Percentiles rank a stretch among this genome's conserved stretches.
Conservation (phyloP, 768 basidiomycete species). For the Auricularia sp. region DNA sequence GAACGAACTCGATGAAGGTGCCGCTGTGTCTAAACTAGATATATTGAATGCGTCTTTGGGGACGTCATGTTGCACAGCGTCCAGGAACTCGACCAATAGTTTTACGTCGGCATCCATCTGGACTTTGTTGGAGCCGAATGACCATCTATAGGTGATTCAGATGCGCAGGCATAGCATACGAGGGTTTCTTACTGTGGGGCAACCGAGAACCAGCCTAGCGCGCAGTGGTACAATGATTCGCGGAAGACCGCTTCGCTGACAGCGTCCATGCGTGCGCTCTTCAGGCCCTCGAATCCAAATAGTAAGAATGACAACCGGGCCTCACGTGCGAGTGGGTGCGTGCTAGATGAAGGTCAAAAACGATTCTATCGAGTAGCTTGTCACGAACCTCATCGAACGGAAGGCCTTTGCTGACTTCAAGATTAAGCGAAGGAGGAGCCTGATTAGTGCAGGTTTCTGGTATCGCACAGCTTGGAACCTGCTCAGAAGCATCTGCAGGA, state of each 20-base stretch:
- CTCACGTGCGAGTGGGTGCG: conserved; percentile 86
- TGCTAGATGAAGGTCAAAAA: conserved; percentile 36
- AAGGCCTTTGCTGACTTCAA: conserved; percentile 66
- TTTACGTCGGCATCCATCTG: conserved; percentile 86
- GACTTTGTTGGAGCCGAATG: conserved; percentile 87
- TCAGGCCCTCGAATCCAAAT: conserved; percentile 87
- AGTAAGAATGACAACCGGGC: conserved; percentile 80
- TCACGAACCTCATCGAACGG: conserved; percentile 59
- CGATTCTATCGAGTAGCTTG: not conserved
- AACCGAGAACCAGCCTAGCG: conserved; percentile 88
- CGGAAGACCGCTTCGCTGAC: conserved; percentile 70
- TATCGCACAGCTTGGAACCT: conserved; percentile 91
- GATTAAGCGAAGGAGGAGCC: conserved; percentile 75
- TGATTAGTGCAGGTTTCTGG: conserved; percentile 72
- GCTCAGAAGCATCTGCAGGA: conserved; percentile 83
- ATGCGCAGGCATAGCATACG: not conserved
- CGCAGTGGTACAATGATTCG: conserved; percentile 64
- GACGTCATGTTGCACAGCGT: conserved; percentile 63
- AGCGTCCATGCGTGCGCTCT: conserved; percentile 76
- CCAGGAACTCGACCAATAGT: conserved; percentile 73
- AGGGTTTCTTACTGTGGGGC: conserved; percentile 67
- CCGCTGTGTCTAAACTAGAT: conserved; percentile 22
- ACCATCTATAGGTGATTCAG: conserved; percentile 53
- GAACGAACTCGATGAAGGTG: conserved; percentile 45
- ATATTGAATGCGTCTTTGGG: conserved; percentile 38